phyloP scores from a whole-genome alignment of 73 alveolate species.

The Symbiodinium natans region DNA sequence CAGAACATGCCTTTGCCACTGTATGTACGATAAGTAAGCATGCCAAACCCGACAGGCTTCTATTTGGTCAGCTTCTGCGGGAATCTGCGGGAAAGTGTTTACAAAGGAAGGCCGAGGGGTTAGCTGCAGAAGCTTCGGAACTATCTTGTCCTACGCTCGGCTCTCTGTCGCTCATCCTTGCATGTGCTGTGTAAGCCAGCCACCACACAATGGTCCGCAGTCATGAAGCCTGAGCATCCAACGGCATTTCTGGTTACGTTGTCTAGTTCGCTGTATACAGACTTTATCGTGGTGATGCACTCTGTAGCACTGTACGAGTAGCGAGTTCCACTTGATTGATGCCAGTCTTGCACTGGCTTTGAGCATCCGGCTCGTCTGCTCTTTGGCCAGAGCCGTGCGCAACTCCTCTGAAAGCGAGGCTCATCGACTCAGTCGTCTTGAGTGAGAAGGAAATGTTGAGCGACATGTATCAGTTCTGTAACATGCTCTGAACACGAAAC shows the following conservation, averaged over 20 bases:
- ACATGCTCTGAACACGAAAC: no score
- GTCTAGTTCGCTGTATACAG: neutral
- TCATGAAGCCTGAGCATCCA: conserved; percentile 38
- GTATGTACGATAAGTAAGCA: no score
- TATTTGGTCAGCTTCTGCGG: no score
- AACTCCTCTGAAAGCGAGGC: neutral
- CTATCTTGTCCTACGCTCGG: neutral
- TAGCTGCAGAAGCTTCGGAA: neutral
- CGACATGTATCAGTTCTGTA: no score
- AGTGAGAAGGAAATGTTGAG: no score
- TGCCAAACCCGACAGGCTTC: no score
- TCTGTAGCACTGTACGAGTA: neutral
- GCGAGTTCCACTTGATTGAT: no score
- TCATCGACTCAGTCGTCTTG: no score
- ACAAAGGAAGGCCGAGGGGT: no score
- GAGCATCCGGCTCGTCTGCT: conserved; percentile 22
- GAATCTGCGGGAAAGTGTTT: no score
- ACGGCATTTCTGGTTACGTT: neutral
- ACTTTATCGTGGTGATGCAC: neutral
- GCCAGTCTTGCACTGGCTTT: neutral
- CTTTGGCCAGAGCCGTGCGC: conserved; percentile 78
- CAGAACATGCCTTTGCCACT: no score
- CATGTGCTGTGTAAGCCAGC: neutral
- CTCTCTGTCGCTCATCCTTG: neutral
- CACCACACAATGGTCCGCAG: conserved; percentile 67